Base-by-base conservation (phyloP, 371 early-diverging fungal species). In the Phascolomyces articulosus region DNA sequence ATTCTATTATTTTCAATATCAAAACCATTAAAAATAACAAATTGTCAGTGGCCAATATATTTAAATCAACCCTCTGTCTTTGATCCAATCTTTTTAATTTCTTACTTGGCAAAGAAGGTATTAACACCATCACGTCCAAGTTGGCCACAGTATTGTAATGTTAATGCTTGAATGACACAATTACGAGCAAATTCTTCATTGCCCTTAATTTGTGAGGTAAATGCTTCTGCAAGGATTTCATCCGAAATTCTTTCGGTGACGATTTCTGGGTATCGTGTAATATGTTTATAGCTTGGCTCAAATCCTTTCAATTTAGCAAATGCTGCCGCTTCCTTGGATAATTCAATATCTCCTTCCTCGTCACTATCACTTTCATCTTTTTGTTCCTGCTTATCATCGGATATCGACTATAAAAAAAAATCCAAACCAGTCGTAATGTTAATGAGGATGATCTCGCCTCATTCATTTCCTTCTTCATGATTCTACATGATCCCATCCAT, bases 151-250 rank as follows among this genome's bases (percentile, higher is more conserved):
- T 96, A 96, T 62, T 93, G 92, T 62, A 97, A 74, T 11, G 93
- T 79, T 64, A 95, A 78, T 2, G 91, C 85, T 74, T 96, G 96
- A 64, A 85, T 85, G 15, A 96, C 94, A 65, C 89, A 91, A 47
- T 87, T 88, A 64, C 84, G 82, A n/a, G 95, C 89, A 53, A 84
- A 81, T 10, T 76, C 71, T 38, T 79, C 77, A 11, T 92, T 78
- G 20, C 93, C 94, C 10, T 84, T 80, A 58, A 96, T 85, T 69
- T 95, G 89, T 18, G 84, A 74, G 24, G 88, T 85, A 66, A 97
- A 96, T 10, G 95, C 97, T 55, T 93, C 89, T 0, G 93, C 94
- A 60, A 97, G 77, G 49, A 97, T 90, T 72, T 94, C 87, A 74
- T 97, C 96, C 6, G 90, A 85, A 56, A 85, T 87, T 40, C 76